These are phyloP conservation scores for Begonia loranthoides DNA, from an alignment of 306 rosid species.

Conservation along the genomic window DNA sequence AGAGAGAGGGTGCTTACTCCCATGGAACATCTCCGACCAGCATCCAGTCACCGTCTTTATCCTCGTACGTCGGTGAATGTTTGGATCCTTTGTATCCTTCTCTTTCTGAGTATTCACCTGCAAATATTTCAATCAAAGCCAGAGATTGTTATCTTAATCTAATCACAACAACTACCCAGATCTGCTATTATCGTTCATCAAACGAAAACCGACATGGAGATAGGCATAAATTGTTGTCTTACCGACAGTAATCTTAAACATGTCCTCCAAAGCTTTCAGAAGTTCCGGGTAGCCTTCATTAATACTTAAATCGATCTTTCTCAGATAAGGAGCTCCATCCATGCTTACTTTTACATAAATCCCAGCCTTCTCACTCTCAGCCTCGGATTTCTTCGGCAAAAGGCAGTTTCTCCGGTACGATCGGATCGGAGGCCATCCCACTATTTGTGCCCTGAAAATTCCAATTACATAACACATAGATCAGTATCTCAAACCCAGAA, in stretches of 20 bases:
- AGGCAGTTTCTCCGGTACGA: slow-evolving; percentile 58
- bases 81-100: slow-evolving; percentile 89
- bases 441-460: slow-evolving; percentile 59
- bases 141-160: too few relatives aligned
- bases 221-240: not conserved
- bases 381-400: slow-evolving; percentile 28
- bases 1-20: slow-evolving; percentile 47
- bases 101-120: slow-evolving; percentile 71
- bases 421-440: slow-evolving; percentile 93
- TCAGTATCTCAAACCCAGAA: too few relatives aligned
- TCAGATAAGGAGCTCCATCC: slow-evolving; percentile 97
- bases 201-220: too few relatives aligned
- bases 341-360: slow-evolving; percentile 78
- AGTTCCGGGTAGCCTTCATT: slow-evolving; percentile 56
- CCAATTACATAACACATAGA: not conserved
- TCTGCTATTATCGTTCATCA: too few relatives aligned
- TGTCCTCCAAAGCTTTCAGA: slow-evolving; percentile 53
- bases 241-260: slow-evolving; percentile 75
- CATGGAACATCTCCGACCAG: slow-evolving; percentile 97
- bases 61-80: slow-evolving; percentile 83
- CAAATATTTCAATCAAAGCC: not conserved
- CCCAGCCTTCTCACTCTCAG: slow-evolving; percentile 27
- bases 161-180: too few relatives aligned
- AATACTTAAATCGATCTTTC: slow-evolving; percentile 69
- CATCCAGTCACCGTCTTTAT: slow-evolving; percentile 96